Percentiles rank a stretch among this genome's conserved stretches.
phyloP scores from a whole-genome alignment of 176 grass and related monocot species.

The barley (Hordeum vulgare) region DNA sequence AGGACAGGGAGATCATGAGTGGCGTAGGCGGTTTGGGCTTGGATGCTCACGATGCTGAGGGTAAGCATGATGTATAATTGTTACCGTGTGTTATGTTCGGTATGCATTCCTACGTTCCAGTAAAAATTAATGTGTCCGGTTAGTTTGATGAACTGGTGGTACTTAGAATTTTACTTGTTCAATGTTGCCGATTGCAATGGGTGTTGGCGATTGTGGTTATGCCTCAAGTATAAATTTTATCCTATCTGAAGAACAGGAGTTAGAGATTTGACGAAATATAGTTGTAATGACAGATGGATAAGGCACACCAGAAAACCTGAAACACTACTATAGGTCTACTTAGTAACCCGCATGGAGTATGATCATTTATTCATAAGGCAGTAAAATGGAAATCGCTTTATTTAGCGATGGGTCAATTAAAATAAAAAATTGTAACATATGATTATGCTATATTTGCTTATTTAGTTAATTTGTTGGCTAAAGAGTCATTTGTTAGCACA shows the following conservation, averaged over 20 bases:
- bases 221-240: neutral
- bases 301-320: neutral
- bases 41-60: slow-evolving; percentile 21
- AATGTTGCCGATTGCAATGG: neutral
- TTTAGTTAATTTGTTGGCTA: neutral
- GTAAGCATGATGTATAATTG: slow-evolving; percentile 14
- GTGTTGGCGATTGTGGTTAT: neutral
- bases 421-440: neutral
- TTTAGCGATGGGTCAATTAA: neutral
- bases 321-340: neutral
- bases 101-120: neutral
- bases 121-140: neutral
- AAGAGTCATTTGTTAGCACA: neutral
- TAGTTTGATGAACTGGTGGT: neutral
- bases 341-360: neutral
- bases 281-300: neutral
- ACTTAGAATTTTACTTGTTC: neutral
- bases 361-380: neutral
- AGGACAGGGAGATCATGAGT: slow-evolving; percentile 55
- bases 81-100: neutral
- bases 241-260: neutral
- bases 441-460: neutral
- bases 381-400: neutral
- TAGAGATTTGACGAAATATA: neutral
- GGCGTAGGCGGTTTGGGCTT: neutral